phyloP scores from a whole-genome alignment of 176 grass and related monocot species.

The Oryza punctata region DNA sequence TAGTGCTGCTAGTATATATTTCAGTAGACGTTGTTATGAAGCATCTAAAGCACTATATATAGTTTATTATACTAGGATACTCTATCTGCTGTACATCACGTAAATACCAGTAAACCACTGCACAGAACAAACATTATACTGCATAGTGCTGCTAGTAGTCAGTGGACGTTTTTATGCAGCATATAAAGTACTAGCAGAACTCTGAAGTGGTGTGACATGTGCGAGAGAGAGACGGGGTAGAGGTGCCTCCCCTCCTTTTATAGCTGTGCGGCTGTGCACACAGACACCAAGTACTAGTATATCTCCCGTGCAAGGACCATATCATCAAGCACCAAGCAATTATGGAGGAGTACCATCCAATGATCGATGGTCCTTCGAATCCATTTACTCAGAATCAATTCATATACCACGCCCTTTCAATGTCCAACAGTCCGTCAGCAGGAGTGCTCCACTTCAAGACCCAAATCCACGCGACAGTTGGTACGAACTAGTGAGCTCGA shows the following conservation, averaged over 20 bases:
- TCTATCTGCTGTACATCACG: background rate
- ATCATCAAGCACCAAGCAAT: slow-evolving; percentile 15
- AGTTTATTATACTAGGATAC: background rate
- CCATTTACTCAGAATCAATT: slow-evolving; percentile 23
- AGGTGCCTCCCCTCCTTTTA: background rate
- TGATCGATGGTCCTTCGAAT: slow-evolving; percentile 21
- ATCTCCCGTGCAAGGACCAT: background rate
- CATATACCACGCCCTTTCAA: slow-evolving; percentile 8
- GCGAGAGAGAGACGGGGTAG: background rate
- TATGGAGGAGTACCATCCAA: slow-evolving; percentile 25
- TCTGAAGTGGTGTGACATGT: background rate
- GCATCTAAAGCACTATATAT: background rate
- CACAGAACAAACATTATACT: background rate
- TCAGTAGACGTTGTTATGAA: no score
- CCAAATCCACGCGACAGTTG: background rate
- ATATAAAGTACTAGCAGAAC: background rate
- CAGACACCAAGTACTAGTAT: background rate
- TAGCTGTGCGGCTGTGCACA: background rate
- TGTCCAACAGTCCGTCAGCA: background rate
- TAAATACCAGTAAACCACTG: background rate
- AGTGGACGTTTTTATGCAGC: background rate
- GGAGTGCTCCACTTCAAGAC: slow-evolving; percentile 22
- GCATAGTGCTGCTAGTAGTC: background rate
- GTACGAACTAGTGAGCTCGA: background rate
- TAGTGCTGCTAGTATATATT: no score